phyloP scores from a whole-genome alignment of 2,329 filamentous ascomycete genomes.

The Pseudofabraea citricarpa region DNA sequence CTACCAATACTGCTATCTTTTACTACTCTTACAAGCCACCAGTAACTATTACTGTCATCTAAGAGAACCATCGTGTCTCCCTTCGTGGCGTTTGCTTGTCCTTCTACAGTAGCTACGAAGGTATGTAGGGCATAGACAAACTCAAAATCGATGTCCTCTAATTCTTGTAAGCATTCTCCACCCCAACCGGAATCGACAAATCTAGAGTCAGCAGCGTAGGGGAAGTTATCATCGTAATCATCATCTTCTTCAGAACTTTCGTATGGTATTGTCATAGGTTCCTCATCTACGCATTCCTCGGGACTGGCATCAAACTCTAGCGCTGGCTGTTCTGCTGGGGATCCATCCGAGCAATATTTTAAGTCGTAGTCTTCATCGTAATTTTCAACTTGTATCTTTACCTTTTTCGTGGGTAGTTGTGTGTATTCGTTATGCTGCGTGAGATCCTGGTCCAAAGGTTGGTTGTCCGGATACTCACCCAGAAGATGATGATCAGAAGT shows the following conservation, averaged over 20 bases:
- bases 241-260: constrained; percentile 42
- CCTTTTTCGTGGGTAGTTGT: neutral
- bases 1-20: constrained; percentile 91
- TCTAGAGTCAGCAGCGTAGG: constrained; percentile 45
- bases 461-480: constrained; percentile 40
- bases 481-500: constrained; percentile 41
- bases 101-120: constrained; percentile 95
- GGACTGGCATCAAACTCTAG: neutral
- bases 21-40: constrained; percentile 96
- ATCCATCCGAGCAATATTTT: constrained; percentile 52
- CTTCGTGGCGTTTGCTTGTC: constrained; percentile 96
- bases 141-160: constrained; percentile 99
- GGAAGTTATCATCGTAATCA: constrained; percentile 59
- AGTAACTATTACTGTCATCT: constrained; percentile 98
- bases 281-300: constrained; percentile 23
- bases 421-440: neutral
- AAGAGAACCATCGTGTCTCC: constrained; percentile 98
- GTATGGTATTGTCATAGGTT: constrained; percentile 35
- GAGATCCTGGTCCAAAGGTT: too few relatives aligned
- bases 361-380: constrained; percentile 33
- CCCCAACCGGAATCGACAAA: constrained; percentile 71
- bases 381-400: constrained; percentile 1
- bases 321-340: constrained; percentile 5
- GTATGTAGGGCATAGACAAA: constrained; percentile 98
- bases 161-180: constrained; percentile 79